Percentiles rank a stretch among this genome's conserved stretches.
These are phyloP conservation scores for Hirsutella minnesotensis DNA, from an alignment of 2,329 filamentous ascomycete genomes.

Conservation along the genomic window DNA sequence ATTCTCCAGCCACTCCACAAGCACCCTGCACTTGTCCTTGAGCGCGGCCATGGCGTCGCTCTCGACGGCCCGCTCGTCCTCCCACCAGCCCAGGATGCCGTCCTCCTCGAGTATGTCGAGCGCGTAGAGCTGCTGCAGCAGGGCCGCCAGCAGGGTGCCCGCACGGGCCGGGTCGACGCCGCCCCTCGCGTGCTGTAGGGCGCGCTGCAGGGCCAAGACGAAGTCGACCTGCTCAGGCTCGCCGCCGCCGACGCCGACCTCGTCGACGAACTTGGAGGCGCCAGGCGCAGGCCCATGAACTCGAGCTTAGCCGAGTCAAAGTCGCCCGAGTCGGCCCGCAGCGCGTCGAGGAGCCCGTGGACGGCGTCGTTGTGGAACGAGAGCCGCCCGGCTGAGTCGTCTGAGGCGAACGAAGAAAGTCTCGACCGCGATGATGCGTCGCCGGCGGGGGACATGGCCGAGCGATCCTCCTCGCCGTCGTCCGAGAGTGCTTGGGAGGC, in stretches of 20 bases:
- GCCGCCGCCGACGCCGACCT: conserved; percentile 52
- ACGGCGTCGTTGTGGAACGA: conserved; percentile 81
- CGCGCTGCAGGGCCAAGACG: conserved; percentile 68
- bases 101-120: conserved; percentile 82
- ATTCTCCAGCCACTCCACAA: conserved; percentile 77
- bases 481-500: conserved; percentile 55
- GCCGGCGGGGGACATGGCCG: conserved; percentile 32
- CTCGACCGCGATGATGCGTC: conserved; percentile 44
- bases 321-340: conserved; percentile 63
- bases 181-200: conserved; percentile 42
- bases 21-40: conserved; percentile 59
- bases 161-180: conserved; percentile 38
- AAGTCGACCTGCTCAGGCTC: conserved; percentile 78
- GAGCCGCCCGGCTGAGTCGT: conserved; percentile 46
- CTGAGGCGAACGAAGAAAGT: conserved; percentile 61
- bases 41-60: conserved; percentile 59
- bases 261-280: conserved; percentile 43
- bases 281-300: conserved; percentile 85
- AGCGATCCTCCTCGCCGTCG: conserved; percentile 55
- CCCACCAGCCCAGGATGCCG: conserved; percentile 82
- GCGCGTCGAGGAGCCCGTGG: conserved; percentile 72
- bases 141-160: conserved; percentile 58
- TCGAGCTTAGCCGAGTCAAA: conserved; percentile 79
- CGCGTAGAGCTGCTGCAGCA: conserved; percentile 76
- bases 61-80: conserved; percentile 53